Conservation (phyloP, 108 stramenopile species). For the Nannochloropsis oceanica region DNA sequence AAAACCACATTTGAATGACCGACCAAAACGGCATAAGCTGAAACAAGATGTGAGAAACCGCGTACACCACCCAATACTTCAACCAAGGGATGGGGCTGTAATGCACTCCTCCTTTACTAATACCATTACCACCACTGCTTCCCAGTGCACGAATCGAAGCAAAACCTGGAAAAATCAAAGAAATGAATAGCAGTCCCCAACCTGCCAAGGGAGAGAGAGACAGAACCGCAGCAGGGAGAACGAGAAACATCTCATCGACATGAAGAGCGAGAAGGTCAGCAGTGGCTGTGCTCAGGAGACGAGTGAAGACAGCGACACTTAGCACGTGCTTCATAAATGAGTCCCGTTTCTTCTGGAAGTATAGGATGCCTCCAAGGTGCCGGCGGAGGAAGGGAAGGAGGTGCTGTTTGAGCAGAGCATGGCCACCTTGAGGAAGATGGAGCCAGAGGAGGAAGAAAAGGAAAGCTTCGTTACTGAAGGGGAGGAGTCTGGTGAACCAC, state of each 20-base stretch:
- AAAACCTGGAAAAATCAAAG: not conserved
- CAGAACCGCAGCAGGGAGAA: not conserved
- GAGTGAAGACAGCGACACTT: not conserved
- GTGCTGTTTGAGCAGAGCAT: not conserved
- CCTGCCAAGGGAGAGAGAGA: not conserved
- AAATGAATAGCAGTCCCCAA: not conserved
- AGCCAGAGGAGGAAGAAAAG: not conserved
- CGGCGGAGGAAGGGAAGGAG: not conserved
- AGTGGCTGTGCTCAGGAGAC: not conserved
- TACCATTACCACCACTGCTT: not conserved
- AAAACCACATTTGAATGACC: not conserved
- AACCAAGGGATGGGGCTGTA: not conserved
- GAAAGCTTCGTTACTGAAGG: not conserved
- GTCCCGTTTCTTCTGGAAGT: not conserved
- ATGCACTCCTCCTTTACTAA: too few species aligned
- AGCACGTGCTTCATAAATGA: not conserved
- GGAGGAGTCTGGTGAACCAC: not conserved
- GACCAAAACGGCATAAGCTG: not conserved
- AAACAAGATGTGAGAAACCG: not conserved
- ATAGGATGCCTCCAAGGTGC: not conserved
- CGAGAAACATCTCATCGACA: not conserved
- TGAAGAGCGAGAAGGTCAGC: not conserved
- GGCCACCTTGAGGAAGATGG: not conserved
- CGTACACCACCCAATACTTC: not conserved
- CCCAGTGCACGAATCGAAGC: not conserved